These are phyloP conservation scores for Alternaria brassicicola DNA, from an alignment of 2,329 filamentous ascomycete species.

Conservation along the genomic window DNA sequence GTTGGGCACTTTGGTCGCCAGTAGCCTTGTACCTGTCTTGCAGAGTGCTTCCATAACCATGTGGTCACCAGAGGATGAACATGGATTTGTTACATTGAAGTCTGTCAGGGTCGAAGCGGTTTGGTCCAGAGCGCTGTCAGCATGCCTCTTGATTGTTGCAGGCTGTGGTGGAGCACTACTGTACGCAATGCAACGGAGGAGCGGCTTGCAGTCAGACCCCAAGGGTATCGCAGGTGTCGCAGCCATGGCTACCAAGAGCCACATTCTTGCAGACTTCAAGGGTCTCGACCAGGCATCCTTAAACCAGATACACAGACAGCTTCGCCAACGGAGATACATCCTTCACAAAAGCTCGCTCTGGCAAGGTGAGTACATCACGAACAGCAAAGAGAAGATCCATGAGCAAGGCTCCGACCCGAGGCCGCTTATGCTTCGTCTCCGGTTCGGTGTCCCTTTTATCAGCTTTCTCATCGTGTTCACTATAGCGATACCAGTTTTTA, in stretches of 20 bases:
- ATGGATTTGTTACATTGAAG: slow-evolving; percentile 58
- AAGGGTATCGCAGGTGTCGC: slow-evolving; percentile 76
- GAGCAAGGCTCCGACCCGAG: slow-evolving; percentile 60
- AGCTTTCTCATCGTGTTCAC: slow-evolving; percentile 63
- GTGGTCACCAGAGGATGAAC: slow-evolving; percentile 57
- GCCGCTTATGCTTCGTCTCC: slow-evolving; percentile 69
- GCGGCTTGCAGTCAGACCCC: slow-evolving; percentile 70
- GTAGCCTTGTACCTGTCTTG: slow-evolving; percentile 71
- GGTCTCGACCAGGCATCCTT: slow-evolving; percentile 72
- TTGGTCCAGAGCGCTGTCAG: slow-evolving; percentile 68
- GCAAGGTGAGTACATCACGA: slow-evolving; percentile 62
- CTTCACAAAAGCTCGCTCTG: slow-evolving; percentile 73
- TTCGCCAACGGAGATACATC: slow-evolving; percentile 71
- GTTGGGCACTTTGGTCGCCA: slow-evolving; percentile 67
- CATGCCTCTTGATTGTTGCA: slow-evolving; percentile 63
- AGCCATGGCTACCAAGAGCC: slow-evolving; percentile 74
- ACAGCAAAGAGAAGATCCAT: slow-evolving; percentile 58
- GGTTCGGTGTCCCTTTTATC: slow-evolving; percentile 67
- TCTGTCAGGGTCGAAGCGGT: slow-evolving; percentile 61
- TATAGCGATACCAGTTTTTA: slow-evolving; percentile 64
- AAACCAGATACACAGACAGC: slow-evolving; percentile 68
- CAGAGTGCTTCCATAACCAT: slow-evolving; percentile 68
- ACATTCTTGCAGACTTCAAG: slow-evolving; percentile 76
- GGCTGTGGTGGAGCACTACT: slow-evolving; percentile 64
- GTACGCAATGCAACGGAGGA: slow-evolving; percentile 66